Conservation (phyloP, 164 flowering plant species). For the Dillenia turbinata region DNA sequence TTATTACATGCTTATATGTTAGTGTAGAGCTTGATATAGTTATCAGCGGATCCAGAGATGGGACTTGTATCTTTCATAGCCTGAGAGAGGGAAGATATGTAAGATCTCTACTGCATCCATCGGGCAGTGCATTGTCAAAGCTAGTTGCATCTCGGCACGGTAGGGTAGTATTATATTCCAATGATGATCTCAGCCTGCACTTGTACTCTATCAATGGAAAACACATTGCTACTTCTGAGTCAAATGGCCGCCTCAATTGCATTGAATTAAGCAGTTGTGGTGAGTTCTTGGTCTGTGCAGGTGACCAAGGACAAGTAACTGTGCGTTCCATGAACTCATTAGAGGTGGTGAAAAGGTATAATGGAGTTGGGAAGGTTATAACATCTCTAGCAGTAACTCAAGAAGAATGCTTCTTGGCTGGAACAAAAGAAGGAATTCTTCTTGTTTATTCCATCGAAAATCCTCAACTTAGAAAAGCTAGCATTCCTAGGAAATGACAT, state of each 20-base stretch:
- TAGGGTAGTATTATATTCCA: conserved; percentile 64
- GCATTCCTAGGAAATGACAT: conserved; percentile 45
- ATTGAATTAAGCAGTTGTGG: conserved; percentile 84
- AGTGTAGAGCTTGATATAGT: conserved; percentile 91
- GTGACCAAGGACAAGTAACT: conserved; percentile 93
- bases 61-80: conserved; percentile 91
- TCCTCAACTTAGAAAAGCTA: conserved; percentile 59
- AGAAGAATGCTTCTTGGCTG: conserved; percentile 95
- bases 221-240: conserved; percentile 73
- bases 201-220: conserved; percentile 89
- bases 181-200: conserved; percentile 86
- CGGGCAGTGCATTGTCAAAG: conserved; percentile 75
- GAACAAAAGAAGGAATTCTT: conserved; percentile 91
- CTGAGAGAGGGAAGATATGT: conserved; percentile 84
- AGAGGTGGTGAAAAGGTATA: conserved; percentile 64
- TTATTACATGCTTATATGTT: conserved; percentile 82
- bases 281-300: conserved; percentile 86
- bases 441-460: conserved; percentile 95
- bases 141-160: conserved; percentile 90
- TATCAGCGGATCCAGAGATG: conserved; percentile 97
- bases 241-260: conserved; percentile 89
- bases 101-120: conserved; percentile 80
- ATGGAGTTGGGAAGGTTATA: conserved; percentile 78
- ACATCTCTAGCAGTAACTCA: conserved; percentile 86
- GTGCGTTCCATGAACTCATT: conserved; percentile 91